Base-by-base conservation (phyloP, 352 stramenopile genomes). In the Phytophthora crassamura region DNA sequence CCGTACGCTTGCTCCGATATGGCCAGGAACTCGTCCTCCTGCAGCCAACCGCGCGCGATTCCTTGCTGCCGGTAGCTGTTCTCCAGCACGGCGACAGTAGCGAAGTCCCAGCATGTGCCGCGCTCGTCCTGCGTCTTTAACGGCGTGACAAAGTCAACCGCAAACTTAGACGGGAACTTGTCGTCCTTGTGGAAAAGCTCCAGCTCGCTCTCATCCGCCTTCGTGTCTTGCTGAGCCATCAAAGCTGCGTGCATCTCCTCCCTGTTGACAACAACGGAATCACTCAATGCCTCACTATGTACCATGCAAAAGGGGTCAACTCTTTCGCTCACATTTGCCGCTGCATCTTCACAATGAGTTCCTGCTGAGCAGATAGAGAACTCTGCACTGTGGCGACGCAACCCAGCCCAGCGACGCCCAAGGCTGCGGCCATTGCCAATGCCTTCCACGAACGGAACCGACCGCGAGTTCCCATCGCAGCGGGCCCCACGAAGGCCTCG, bases 61-160 rank as follows among this genome's bases (percentile, higher is more conserved):
- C 82, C 82, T 42, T 90, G 82, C 46, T 79, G 69, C 28, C 82
- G 77, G 64, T 90, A 90, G 59, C 70, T 81, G 53, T 89, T 79
- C 62, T 90, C 82, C 18, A 90, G 45, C 18, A 87, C 77, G 0
- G 47, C 79, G n/a, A 90, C 77, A 7, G 75, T 86, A 3, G 77
- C 81, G 58, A 88, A 90, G 51, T 90, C 81, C 82, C 82, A 90
- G 72, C 82, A 89, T 32, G 82, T 90, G 30, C 82, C 82, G 16
- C 79, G 79, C 39, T 86, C 74, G 46, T 90, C 82, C 50, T 90
- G 82, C 15, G 82, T 90, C 76, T 90, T 89, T 59, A 85, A 65
- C 5, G 82, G 82, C 28, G 82, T 90, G 32, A 86, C 69, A 38
- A 74, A 67, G 38, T 81, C 56, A 28, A 88, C 77, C 10, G 69